Evolutionary conservation across 2,329 filamentous ascomycete genomes (phyloP), one percentile per base, ranked within the genome.

Genomic region (Neonectria sp.): DNA sequence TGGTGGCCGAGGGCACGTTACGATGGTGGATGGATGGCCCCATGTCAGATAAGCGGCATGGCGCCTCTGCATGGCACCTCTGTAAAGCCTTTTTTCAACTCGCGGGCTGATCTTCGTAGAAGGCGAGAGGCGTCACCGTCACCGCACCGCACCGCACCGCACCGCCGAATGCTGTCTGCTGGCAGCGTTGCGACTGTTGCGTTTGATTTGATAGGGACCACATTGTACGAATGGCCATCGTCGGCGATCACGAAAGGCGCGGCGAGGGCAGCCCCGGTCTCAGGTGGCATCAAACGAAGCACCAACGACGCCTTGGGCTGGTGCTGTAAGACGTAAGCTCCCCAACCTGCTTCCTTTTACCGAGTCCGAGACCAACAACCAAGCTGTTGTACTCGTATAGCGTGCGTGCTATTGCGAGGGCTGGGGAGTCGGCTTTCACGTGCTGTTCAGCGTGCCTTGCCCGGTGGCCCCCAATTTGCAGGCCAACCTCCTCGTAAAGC

Each of bases 21-120:
- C 37, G 49, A 33, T 21, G 40, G 49, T 33, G 63, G n/a, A 52
- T 27, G 63, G 40, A 56, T 45, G 63, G 24, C 35, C 37, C 51
- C 37, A 9, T 35, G 63, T 46, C 35, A 65, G 43, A 56, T 55
- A 65, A 60, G 62, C 62, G 55, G 62, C 56, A 43, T 60, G 35
- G 33, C 40, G 17, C 24, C 15, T 40, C 45, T 37, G 62, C 56
- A 49, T 51, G 35, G 45, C 40, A 29, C 35, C 48, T 40, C 45
- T 37, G 37, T 25, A 57, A 12, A 17, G 49, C 49, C 13, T 37
- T 35, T 33, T 52, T 40, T 21, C 27, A 51, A 33, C 49, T 31
- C 17, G 27, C n/a, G 6, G 48, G 49, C 29, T 21, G 49, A 25
- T 21, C 29, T 21, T 11, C 6, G 29, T 8, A 21, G 4, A 52